Base-by-base conservation (phyloP, 2,329 filamentous ascomycete genomes). In the Xylaria polymorpha region DNA sequence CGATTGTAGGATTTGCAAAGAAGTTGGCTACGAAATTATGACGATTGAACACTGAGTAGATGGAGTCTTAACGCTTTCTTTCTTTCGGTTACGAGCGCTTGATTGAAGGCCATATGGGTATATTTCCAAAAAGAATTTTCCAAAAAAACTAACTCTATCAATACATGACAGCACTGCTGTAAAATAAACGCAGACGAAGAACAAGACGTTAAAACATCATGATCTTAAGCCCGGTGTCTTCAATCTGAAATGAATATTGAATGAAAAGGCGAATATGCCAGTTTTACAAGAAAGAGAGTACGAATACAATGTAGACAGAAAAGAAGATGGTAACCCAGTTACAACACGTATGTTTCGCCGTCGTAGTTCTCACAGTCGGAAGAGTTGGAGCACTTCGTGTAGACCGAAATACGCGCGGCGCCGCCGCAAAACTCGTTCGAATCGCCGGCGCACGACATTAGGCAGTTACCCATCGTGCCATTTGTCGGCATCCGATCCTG, bases 401-500 rank as follows among this genome's bases (percentile, higher is more conserved):
- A 83, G 2, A 82, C 71, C 6, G 76, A 78, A 20, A 81, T 73
- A 1, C 76, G 75, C 18, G 70, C 74, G 12, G 75, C 75, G 12
- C 81, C 81, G 61, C 81, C 81, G 66, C 81, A 83, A 29, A 79
- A 73, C 71, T 82, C 71, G 29, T 56, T 71, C 14, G 66, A 61
- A 50, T 84, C 75, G 3, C 83, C 83, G 1, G 74, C 74, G 68
- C 83, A 85, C 18, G 78, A 74, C 75, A 80, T 77, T 55, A 75
- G 74, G 73, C 84, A 85, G 60, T 79, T 75, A 18, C 83, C 84
- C 60, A 82, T 75, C 22, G 83, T 76, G n/a, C 82, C 82, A 2
- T 77, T 73, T n/a, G 78, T 75, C 0, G 82, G 83, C 20, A 78
- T 74, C 41, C 79, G 75, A 44, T 77, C 76, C 0, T 67, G 64